Evolutionary conservation across 2,329 filamentous ascomycete genomes (phyloP).

Genomic region (Colletotrichum australisinense): DNA sequence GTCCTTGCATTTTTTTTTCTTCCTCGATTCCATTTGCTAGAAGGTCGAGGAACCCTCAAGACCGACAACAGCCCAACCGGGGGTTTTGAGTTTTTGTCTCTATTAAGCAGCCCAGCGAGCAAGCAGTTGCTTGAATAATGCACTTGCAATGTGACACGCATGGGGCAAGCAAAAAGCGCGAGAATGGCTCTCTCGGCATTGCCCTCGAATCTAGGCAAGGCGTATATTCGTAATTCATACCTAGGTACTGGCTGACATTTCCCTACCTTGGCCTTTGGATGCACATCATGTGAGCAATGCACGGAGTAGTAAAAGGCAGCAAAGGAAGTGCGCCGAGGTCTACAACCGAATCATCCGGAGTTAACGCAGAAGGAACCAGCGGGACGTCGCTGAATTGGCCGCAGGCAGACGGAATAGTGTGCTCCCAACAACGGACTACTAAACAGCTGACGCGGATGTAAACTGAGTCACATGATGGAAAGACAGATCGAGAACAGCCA

Average conservation of each 20-base stretch:
- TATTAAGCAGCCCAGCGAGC: background rate
- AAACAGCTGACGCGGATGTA: slow-evolving; percentile 4
- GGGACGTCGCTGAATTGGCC: background rate
- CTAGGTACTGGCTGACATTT: background rate
- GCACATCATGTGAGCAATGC: background rate
- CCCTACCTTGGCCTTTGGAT: background rate
- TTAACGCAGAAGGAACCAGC: background rate
- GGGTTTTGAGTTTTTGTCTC: slow-evolving; percentile 14
- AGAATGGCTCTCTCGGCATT: background rate
- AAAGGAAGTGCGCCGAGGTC: background rate
- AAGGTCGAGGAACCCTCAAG: slow-evolving; percentile 16
- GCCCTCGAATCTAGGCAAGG: too few species aligned
- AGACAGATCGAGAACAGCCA: background rate
- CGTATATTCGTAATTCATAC: too few species aligned
- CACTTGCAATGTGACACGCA: slow-evolving; percentile 7
- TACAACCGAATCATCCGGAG: background rate
- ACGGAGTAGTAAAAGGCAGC: background rate
- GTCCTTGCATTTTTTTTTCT: background rate
- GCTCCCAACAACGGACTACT: background rate
- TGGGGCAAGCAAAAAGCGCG: background rate
- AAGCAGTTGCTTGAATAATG: slow-evolving; percentile 11
- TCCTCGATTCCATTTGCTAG: background rate
- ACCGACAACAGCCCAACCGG: slow-evolving; percentile 10
- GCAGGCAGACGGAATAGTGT: background rate
- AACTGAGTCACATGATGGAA: background rate